A percentile compares a stretch with the other conserved stretches of the same genome.
Conservation (phyloP, 1,284 basidiomycete species). For the Pulveroboletus sp. region DNA sequence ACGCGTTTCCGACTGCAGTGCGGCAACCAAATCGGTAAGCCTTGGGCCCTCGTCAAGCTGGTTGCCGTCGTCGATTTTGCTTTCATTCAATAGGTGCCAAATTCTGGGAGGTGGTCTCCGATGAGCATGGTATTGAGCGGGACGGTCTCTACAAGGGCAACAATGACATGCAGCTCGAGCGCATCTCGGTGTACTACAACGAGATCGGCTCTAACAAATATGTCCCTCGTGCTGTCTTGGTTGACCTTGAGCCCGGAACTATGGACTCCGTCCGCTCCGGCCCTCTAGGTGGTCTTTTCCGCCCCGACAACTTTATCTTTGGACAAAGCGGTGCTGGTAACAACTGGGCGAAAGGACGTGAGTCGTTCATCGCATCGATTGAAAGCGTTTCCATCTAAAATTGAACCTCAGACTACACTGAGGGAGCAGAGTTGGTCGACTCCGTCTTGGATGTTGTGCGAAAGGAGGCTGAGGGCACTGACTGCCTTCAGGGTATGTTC, state of each 20-base stretch:
- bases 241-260: conserved; percentile 95
- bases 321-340: conserved; percentile 92
- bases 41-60: conserved; percentile 19
- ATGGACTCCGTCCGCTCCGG: conserved; percentile 94
- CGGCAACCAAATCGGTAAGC: conserved; percentile 94
- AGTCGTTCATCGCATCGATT: conserved; percentile 39
- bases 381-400: background rate
- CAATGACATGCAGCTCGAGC: conserved; percentile 95
- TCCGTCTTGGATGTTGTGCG: conserved; percentile 88
- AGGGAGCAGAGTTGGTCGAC: conserved; percentile 96
- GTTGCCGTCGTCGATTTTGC: background rate
- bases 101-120: conserved; percentile 98
- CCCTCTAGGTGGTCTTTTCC: conserved; percentile 84
- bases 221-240: conserved; percentile 92
- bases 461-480: conserved; percentile 88
- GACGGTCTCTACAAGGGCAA: conserved; percentile 93
- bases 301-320: conserved; percentile 94
- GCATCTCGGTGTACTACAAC: conserved; percentile 96
- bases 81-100: conserved; percentile 72
- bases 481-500: conserved; percentile 82
- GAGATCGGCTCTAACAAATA: conserved; percentile 91
- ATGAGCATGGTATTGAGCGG: conserved; percentile 94
- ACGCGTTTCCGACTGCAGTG: conserved; percentile 56
- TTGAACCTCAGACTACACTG: conserved; percentile 77
- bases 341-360: conserved; percentile 95